Evolutionary conservation across 1,139 yeast genomes (phyloP), one percentile per base, ranked within the genome.

Genomic region (Wickerhamomyces sp.): DNA sequence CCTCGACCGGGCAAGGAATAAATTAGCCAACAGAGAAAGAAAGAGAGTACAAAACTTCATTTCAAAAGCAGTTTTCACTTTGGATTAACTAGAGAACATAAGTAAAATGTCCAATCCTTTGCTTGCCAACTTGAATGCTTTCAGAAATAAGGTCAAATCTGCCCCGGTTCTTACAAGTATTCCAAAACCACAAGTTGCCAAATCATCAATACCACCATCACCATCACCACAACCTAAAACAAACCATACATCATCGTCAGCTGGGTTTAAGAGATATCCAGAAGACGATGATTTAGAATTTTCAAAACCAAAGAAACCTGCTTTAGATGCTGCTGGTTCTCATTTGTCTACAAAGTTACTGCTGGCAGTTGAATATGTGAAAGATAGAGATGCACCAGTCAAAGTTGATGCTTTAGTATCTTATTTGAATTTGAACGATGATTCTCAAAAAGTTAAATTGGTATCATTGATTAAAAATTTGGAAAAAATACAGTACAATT

Each of bases 331-430:
- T 10, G 59, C 71, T 6, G 81, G 80, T 14, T 75, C 85, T 11
- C 95, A 86, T 62, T 76, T 84, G 51, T 83, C 91, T 10, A 88
- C 96, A 0, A 89, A 86, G 63, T 69, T 89, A 48, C 81, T 85
- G 51, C 78, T 88, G 60, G 97, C 98, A 1, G 94, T 93, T 15
- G 98, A 91, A 61, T 87, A 81, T 61, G 82, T 93, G 50, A 84
- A 81, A 57, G 79, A 77, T 47, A 60, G 65, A 50, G 95, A 85
- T 53, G 67, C 74, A 30, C 89, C 96, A 0, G 81, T 90, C 1
- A 67, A 79, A 6, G 75, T 88, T 9, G 69, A 71, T 29, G 81
- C 81, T 42, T 66, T 88, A 37, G 81, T 81, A 52, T 72, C 76
- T 38, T 80, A 84, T 56, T 66, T 89, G 54, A 68, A 72, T 29